Conservation (phyloP, 225 moss, liverwort and hornwort species). For the Asterella californica region DNA sequence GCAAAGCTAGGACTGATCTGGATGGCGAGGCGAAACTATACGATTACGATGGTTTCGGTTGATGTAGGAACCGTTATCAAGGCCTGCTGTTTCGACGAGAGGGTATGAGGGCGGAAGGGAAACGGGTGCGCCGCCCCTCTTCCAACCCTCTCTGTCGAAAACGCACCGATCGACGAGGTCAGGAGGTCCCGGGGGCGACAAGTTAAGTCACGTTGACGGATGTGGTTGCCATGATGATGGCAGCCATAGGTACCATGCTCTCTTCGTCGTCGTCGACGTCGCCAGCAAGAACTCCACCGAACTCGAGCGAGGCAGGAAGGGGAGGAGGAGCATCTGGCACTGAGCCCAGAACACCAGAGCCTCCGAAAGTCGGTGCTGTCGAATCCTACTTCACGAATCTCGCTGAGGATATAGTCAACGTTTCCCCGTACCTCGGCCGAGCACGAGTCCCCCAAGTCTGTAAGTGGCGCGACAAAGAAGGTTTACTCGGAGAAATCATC, state of each 20-base stretch:
- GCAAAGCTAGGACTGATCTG: too few species aligned
- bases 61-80: background rate
- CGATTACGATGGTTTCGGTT: background rate
- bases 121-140: background rate
- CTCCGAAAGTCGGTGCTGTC: background rate
- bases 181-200: background rate
- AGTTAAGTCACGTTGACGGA: background rate
- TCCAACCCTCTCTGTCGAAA: background rate
- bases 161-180: background rate
- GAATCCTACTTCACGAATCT: constrained; percentile 6
- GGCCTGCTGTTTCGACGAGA: constrained; percentile 12
- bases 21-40: too few species aligned
- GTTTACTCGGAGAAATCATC: constrained; percentile 15
- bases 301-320: background rate
- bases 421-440: constrained; percentile 9
- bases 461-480: constrained; percentile 17
- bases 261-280: background rate
- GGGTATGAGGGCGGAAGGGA: constrained; percentile 11
- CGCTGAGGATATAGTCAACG: constrained; percentile 14
- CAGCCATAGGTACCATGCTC: background rate
- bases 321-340: background rate
- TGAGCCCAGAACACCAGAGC: background rate
- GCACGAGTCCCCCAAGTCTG: constrained; percentile 11
- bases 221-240: background rate
- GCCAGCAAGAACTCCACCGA: background rate